Evolutionary conservation across 2,329 filamentous ascomycete species (phyloP), one percentile per base, ranked within the genome.

Genomic region (Fusarium albosuccineum): DNA sequence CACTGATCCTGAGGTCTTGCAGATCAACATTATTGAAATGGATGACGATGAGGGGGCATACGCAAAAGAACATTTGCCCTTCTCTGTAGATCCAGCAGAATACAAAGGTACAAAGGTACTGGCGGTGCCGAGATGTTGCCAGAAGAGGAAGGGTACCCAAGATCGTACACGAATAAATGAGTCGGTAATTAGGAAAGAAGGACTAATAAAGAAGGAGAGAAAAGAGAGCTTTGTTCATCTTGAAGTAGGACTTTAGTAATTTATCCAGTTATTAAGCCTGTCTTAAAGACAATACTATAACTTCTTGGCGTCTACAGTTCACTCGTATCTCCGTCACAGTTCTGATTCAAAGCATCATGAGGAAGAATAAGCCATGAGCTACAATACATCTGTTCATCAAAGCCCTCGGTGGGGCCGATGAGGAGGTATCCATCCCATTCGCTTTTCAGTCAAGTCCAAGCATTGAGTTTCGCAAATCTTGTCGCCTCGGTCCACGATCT

Each of bases 381-480:
- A 29, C 44, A 46, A 16, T 46, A 46, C 13, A 46, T 46, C 6
- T 46, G n/a, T 9, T 27, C 9, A 14, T 50, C 30, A 26, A 50
- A 50, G 30, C 30, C 30, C 10, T 50, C 22, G 3, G 33, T 50
- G 26, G 16, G 33, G 13, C 46, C 46, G 33, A 50, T 39, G 14
- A 39, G 30, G 37, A 50, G 46, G 46, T 36, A 50, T 2, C 46
- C 46, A 34, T 27, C 13, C 44, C 44, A 46, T 1, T 93, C 90
- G 70, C 87, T 85, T 51, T 97, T 86, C 90, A 70, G 86, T 91
- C 61, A 98, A 85, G 80, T 98, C 95, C 59, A 98, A 89, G 95
- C 95, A 98, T 86, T 98, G 95, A 36, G 95, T 97, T 73, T 95
- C 91, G 34, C 92, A 97, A 72, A 98, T 94, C 82, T 96, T 95